Conservation (phyloP, 129 eudicot species). For the Ambrosia trifida region DNA sequence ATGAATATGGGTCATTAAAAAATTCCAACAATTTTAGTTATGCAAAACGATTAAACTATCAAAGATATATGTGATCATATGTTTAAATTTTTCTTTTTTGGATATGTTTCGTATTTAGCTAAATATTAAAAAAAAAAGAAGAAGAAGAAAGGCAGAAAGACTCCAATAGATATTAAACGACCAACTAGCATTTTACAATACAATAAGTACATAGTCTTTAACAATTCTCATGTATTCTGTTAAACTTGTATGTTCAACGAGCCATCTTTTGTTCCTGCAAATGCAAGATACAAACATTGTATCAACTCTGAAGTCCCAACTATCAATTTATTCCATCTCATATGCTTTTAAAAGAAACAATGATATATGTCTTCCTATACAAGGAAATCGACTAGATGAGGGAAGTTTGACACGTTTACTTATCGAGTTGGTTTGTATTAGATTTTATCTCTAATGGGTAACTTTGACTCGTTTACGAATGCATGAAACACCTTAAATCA, state of each 20-base stretch:
- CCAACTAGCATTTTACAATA: too few relatives aligned
- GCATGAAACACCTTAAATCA: neutral
- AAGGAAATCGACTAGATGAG: neutral
- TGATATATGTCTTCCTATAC: neutral
- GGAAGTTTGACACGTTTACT: neutral
- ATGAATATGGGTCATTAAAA: too few relatives aligned
- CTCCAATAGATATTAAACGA: too few relatives aligned
- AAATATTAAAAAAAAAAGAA: too few relatives aligned
- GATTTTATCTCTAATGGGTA: neutral
- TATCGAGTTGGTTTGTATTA: neutral
- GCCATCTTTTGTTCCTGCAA: slow-evolving; percentile 24
- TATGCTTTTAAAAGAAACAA: neutral
- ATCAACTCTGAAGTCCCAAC: neutral
- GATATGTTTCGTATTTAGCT: too few relatives aligned
- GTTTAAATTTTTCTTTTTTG: too few relatives aligned
- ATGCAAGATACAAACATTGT: slow-evolving; percentile 22
- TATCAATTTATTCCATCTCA: neutral
- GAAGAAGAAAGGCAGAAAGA: too few relatives aligned
- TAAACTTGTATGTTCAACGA: slow-evolving; percentile 20
- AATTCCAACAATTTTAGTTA: too few relatives aligned
- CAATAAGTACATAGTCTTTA: neutral
- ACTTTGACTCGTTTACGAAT: neutral
- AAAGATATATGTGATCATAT: too few relatives aligned
- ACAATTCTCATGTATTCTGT: neutral
- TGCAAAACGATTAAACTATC: too few relatives aligned